Percentiles rank a stretch among this genome's conserved stretches.
phyloP scores from a whole-genome alignment of 345 rosid species.

The Gossypium herbaceum region DNA sequence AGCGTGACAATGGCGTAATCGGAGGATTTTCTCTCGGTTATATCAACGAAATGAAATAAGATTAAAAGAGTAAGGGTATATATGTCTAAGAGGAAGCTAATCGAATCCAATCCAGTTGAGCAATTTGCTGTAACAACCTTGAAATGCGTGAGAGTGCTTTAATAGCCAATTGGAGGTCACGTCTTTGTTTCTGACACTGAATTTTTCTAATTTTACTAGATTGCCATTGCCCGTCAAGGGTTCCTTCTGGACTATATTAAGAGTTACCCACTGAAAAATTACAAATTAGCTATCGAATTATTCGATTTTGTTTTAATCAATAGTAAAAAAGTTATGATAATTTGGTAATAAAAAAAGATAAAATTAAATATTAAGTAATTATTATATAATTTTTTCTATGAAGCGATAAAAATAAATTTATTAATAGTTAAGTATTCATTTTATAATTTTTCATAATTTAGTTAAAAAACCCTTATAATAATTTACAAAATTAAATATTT shows the following conservation, averaged over 20 bases:
- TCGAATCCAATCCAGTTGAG: not conserved
- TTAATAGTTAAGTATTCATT: fast-evolving
- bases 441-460: too few species aligned
- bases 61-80: not conserved
- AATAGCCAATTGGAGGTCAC: not conserved
- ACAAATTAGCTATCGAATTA: too few species aligned
- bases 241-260: not conserved
- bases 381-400: too few species aligned
- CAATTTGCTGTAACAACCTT: slow-evolving; percentile 5
- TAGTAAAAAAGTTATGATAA: too few species aligned
- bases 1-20: not conserved
- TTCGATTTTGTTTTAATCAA: too few species aligned
- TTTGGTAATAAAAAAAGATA: too few species aligned
- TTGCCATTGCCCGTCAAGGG: not conserved
- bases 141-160: slow-evolving; percentile 14
- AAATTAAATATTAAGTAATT: too few species aligned
- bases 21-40: not conserved
- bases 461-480: too few species aligned
- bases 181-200: not conserved
- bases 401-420: too few species aligned
- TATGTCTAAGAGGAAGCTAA: not conserved
- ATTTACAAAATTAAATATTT: too few species aligned
- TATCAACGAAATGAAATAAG: not conserved
- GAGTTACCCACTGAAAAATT: too few species aligned
- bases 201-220: not conserved